A percentile compares a stretch with the other conserved stretches of the same genome.
Conservation (phyloP, 83 land plant species). For the Thuja plicata region DNA sequence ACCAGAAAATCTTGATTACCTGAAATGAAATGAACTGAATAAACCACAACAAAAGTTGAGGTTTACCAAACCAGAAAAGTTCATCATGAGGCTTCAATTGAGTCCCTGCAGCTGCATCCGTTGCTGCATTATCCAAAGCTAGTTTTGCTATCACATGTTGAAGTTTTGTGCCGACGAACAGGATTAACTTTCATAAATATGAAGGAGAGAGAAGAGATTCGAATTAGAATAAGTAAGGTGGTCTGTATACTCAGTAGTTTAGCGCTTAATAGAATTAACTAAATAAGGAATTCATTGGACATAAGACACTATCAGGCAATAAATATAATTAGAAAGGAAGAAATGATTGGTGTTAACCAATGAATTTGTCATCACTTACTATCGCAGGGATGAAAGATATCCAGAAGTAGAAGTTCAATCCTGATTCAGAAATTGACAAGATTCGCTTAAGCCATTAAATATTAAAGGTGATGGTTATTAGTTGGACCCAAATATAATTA, state of each 20-base stretch:
- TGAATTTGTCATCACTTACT: conserved; percentile 4
- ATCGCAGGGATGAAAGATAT: conserved; percentile 19
- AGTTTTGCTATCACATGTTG: conserved; percentile 58
- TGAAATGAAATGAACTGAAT: conserved; percentile 67
- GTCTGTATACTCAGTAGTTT: background rate
- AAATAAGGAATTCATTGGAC: background rate
- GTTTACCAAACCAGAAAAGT: conserved; percentile 71
- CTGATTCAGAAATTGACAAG: conserved; percentile 13
- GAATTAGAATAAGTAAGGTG: conserved; percentile 2
- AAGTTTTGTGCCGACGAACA: conserved; percentile 58
- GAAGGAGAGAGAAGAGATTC: background rate
- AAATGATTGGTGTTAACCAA: background rate
- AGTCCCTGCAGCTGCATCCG: conserved; percentile 17
- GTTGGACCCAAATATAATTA: background rate
- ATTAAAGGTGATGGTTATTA: background rate
- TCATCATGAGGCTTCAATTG: conserved; percentile 52
- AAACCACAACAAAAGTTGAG: conserved; percentile 40
- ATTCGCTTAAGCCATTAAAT: background rate
- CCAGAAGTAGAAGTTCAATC: conserved; percentile 19
- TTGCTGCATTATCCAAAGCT: conserved; percentile 55
- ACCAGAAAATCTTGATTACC: conserved; percentile 23
- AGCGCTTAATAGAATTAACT: background rate
- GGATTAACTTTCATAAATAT: conserved; percentile 31
- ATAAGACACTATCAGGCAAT: too few species aligned
- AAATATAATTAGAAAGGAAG: background rate